phyloP scores from a whole-genome alignment of 768 basidiomycete species.

The Erythrobasidium yunnanense region DNA sequence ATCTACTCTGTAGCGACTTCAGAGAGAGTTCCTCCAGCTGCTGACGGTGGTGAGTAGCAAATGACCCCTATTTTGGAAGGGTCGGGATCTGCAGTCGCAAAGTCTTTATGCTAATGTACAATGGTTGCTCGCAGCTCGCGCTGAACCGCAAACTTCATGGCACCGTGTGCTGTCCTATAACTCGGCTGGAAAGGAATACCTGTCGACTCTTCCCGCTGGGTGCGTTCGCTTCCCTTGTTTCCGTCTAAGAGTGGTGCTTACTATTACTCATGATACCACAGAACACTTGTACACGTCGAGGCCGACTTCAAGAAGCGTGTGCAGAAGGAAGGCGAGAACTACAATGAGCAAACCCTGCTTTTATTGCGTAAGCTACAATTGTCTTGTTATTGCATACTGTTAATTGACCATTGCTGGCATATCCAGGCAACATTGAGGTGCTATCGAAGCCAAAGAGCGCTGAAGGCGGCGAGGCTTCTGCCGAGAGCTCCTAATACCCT shows the following conservation, averaged over 20 bases:
- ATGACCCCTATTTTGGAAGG: not conserved
- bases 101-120: too few relatives aligned
- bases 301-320: conserved; percentile 59
- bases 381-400: too few relatives aligned
- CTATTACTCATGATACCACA: not conserved
- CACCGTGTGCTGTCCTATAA: conserved; percentile 65
- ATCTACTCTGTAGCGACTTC: conserved; percentile 70
- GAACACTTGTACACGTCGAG: conserved; percentile 63
- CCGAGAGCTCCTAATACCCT: too few relatives aligned
- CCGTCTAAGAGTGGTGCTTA: not conserved
- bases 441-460: not conserved
- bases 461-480: not conserved
- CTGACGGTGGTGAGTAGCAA: conserved; percentile 1
- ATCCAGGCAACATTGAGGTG: conserved; percentile 21
- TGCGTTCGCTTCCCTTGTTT: not conserved
- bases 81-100: too few relatives aligned
- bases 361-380: not conserved
- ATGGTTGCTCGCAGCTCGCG: conserved; percentile 46
- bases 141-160: conserved; percentile 54
- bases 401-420: too few relatives aligned
- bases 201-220: conserved; percentile 59
- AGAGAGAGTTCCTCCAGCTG: conserved; percentile 40
- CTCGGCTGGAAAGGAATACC: conserved; percentile 52
- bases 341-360: conserved; percentile 17
- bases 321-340: conserved; percentile 16